These are phyloP conservation scores for Claviceps pusilla DNA, from an alignment of 2,329 filamentous ascomycete genomes.

Conservation along the genomic window DNA sequence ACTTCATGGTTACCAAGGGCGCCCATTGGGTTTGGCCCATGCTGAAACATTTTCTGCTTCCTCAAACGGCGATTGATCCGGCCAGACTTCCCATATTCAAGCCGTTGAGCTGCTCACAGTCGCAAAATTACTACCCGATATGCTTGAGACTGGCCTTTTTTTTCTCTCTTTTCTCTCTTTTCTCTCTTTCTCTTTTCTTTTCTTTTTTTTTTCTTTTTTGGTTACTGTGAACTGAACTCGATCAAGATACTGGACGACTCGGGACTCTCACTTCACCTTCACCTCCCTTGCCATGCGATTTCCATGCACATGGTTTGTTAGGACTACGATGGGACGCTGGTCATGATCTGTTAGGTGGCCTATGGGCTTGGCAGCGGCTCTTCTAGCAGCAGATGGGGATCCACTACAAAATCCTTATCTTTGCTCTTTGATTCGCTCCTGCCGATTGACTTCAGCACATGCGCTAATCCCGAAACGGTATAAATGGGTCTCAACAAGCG, in stretches of 20 bases:
- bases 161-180: too few relatives aligned
- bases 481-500: neutral
- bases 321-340: neutral
- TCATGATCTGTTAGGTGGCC: neutral
- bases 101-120: neutral
- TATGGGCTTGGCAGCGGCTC: neutral
- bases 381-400: neutral
- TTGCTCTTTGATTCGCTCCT: neutral
- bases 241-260: neutral
- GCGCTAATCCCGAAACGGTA: neutral
- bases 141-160: neutral
- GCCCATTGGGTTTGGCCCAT: neutral
- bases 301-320: too few relatives aligned
- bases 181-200: too few relatives aligned
- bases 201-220: neutral
- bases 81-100: neutral
- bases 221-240: neutral
- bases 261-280: neutral
- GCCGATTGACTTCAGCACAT: neutral
- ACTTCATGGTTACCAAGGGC: neutral
- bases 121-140: neutral
- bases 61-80: neutral
- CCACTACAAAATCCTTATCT: neutral
- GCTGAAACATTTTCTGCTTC: neutral
- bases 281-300: too few relatives aligned